These are phyloP conservation scores for Hyphopichia buzzinii DNA, from an alignment of 1,139 yeast genomes.

Conservation along the genomic window DNA sequence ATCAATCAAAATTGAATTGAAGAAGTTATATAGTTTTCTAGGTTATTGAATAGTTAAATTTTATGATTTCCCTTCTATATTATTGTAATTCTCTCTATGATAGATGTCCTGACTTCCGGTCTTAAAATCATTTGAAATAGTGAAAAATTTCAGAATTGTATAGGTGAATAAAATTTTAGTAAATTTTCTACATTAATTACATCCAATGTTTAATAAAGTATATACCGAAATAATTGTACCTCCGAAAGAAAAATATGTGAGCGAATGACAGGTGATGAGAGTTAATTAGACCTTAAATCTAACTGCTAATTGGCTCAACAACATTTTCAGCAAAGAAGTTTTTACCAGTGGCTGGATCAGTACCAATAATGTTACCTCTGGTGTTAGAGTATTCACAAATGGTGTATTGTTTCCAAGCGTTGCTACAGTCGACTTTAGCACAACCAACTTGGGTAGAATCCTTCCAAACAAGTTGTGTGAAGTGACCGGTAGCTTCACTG, in stretches of 20 bases:
- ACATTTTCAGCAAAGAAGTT: constrained; percentile 54
- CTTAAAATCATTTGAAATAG: too few species aligned
- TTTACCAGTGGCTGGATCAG: constrained; percentile 27
- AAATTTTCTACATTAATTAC: too few species aligned
- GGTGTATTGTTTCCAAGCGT: constrained; percentile 55
- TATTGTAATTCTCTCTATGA: background rate
- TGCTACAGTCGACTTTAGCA: constrained; percentile 52
- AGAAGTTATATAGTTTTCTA: background rate
- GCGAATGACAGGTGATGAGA: too few species aligned
- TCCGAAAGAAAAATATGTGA: too few species aligned
- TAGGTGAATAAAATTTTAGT: too few species aligned
- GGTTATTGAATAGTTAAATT: background rate
- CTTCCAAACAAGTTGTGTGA: constrained; percentile 72
- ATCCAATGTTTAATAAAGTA: too few species aligned
- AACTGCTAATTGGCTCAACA: constrained; percentile 25
- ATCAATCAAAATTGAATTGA: background rate
- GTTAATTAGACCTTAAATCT: constrained; percentile 3
- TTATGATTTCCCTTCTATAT: background rate
- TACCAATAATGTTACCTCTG: constrained; percentile 57
- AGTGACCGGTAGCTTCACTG: constrained; percentile 54
- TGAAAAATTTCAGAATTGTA: too few species aligned
- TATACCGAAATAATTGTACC: too few species aligned
- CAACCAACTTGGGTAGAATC: constrained; percentile 57
- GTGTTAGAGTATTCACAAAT: constrained; percentile 62
- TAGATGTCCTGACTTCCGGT: background rate